Evolutionary conservation across 371 early-diverging fungal genomes (phyloP), one percentile per base, ranked within the genome.

Genomic region (Umbelopsis sp.): DNA sequence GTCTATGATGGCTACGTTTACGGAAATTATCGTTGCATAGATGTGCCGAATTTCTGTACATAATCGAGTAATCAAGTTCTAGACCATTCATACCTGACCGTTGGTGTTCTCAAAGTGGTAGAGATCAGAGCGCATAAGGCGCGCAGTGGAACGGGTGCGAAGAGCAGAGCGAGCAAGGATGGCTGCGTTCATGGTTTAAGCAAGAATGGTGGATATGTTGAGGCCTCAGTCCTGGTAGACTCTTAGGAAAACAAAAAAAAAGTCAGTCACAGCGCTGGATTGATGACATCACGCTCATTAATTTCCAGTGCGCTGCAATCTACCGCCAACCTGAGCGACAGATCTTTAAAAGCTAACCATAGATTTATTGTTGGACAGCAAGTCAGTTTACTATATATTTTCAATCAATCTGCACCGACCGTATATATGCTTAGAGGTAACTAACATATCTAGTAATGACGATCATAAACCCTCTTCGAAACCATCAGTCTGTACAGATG

Each of bases 81-180:
- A 11, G 8, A 32, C 10, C 35, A 45, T 52, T 44, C 66, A 57
- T 74, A 83, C 84, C 68, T 75, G 74, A 44, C 84, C 84, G 64
- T 81, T 72, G 35, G 70, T 24, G 75, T 83, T 83, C 57, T 78
- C 78, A 66, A 83, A 83, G 68, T 83, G 84, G 70, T 81, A 83
- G 35, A 83, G 76, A 63, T 83, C 84, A 57, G 80, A 81, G 62
- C 84, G 84, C 57, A 76, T 73, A 44, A 83, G 69, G 70, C 78
- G 78, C 64, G 79, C 73, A 48, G 74, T 65, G 52, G 75, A 70
- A 35, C 70, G 66, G 35, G 75, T 65, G 53, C 84, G 81, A 67
- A 83, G 72, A 66, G 84, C 81, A 62, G 80, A 73, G 71, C 84
- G 81, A 63, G 81, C 80, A 68, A 83, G 69, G 65, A 83, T 71